These are phyloP conservation scores for Aspergillus cavernicola DNA, from an alignment of 495 filamentous ascomycete species.

Conservation along the genomic window DNA sequence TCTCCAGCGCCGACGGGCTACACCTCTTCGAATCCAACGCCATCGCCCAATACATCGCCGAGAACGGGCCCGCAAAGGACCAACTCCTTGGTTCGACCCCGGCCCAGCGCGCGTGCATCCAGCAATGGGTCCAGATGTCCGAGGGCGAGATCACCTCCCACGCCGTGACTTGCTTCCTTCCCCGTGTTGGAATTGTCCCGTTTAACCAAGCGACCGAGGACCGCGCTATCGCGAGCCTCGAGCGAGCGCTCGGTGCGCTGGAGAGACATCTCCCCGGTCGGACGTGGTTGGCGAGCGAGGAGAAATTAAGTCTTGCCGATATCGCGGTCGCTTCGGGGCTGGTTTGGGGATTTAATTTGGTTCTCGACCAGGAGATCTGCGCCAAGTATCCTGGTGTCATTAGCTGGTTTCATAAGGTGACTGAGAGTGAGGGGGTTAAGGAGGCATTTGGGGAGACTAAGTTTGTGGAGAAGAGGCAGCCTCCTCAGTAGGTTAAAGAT, in stretches of 20 bases:
- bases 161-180: constrained; percentile 28
- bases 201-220: constrained; percentile 37
- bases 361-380: constrained; percentile 51
- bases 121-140: constrained; percentile 48
- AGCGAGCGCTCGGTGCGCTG: constrained; percentile 37
- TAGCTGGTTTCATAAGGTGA: constrained; percentile 40
- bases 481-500: constrained; percentile 9
- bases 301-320: constrained; percentile 53
- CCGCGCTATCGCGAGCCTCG: constrained; percentile 18
- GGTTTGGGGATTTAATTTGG: constrained; percentile 34
- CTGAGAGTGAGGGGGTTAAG: constrained; percentile 46
- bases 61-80: constrained; percentile 44
- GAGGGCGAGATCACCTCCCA: constrained; percentile 42
- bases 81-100: constrained; percentile 49
- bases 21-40: constrained; percentile 50
- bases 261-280: constrained; percentile 38
- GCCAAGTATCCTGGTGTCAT: constrained; percentile 39
- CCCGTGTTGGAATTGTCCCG: constrained; percentile 25
- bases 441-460: constrained; percentile 44
- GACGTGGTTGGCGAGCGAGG: constrained; percentile 43
- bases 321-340: constrained; percentile 42
- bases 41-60: constrained; percentile 53
- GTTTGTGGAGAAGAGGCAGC: constrained; percentile 41
- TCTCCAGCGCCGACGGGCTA: constrained; percentile 52
- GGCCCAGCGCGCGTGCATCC: constrained; percentile 45